Conservation (phyloP, 169 alveolate species). For the Plasmodium coatneyi region DNA sequence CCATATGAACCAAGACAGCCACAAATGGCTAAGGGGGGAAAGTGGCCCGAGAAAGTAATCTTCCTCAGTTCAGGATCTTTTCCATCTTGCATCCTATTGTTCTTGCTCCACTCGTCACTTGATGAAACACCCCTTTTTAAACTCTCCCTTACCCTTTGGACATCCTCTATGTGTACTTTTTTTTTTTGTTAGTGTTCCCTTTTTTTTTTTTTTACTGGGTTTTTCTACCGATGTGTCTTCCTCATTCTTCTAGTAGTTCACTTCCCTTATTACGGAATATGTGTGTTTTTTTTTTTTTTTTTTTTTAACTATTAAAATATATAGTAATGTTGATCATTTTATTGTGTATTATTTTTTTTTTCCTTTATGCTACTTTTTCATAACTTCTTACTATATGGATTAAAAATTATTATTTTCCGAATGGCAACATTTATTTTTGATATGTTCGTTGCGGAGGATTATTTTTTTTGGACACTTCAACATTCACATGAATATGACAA, state of each 20-base stretch:
- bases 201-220: background rate
- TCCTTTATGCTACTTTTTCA: too few relatives aligned
- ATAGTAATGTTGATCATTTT: too few relatives aligned
- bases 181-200: background rate
- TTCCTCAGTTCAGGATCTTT: background rate
- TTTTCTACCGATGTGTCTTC: background rate
- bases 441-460: too few relatives aligned
- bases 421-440: too few relatives aligned
- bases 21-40: background rate
- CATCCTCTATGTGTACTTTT: background rate
- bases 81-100: background rate
- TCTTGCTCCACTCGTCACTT: background rate
- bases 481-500: too few relatives aligned
- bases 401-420: too few relatives aligned
- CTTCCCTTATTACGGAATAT: background rate
- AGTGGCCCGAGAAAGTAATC: background rate
- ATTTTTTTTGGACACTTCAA: too few relatives aligned
- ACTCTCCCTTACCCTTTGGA: background rate
- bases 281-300: background rate
- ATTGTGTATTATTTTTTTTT: too few relatives aligned
- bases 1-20: background rate
- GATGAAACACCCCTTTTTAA: background rate
- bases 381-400: too few relatives aligned
- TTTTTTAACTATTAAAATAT: too few relatives aligned
- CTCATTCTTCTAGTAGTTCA: background rate